Base-by-base conservation (phyloP, 257 asterid genomes). In the Lavandula angustifolia region DNA sequence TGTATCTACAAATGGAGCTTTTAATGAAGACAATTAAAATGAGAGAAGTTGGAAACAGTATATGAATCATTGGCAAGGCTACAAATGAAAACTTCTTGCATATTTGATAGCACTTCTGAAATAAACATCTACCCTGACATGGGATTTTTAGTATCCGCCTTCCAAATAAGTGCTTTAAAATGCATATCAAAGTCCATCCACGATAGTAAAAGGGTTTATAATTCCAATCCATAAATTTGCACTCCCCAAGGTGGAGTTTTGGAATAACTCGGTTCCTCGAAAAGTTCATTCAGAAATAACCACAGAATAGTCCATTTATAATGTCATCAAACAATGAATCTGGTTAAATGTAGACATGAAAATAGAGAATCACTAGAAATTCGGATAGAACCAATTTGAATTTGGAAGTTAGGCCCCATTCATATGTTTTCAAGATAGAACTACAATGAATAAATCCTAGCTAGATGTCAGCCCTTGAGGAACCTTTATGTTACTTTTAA, bases 391-490 rank as follows among this genome's bases (percentile, higher is more conserved):
- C 8, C 12, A 9, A 29, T 54, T 32, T 22, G n/a, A 44, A 13
- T 47, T 51, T 43, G 33, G 52, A 32, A 2, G 14, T 52, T 29
- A 42, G 62, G 18, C 2, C 33, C 44, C 40, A 42, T 31, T 44
- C 66, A 55, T 2, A 14, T 32, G 43, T 40, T 41, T 41, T 61
- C 50, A 63, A 22, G 31, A 68, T 31, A 62, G 18, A 34, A 55
- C 17, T 9, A 61, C 55, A 53, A 33, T 18, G 62, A 40, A 38
- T 38, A 27, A 64, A 9, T 57, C 52, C 34, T 12, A 3, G 69
- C n/a, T 54, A 63, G 43, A 44, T 55, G 9, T 37, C 53, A 54
- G 60, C 50, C 54, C 63, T 37, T 57, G 47, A 38, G 22, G 34
- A 53, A 0, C 3, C 43, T 49, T 68, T 33, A 5, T 22, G 40